These are phyloP conservation scores for Gonapodya prolifera DNA, from an alignment of 192 early-diverging fungal species.

Conservation along the genomic window DNA sequence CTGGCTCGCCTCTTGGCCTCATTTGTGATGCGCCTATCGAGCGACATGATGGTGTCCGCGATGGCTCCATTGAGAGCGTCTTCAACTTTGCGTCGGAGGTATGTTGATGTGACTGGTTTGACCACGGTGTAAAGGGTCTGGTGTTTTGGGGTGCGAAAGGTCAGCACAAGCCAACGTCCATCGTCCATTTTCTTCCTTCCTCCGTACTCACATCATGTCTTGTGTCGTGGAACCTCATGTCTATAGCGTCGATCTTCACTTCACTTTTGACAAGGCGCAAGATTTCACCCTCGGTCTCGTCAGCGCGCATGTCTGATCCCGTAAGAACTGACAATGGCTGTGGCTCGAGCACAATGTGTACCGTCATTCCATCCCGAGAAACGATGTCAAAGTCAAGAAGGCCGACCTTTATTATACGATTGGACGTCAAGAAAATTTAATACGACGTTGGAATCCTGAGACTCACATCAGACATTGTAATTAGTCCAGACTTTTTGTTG, in stretches of 20 bases:
- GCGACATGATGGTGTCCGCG: background rate
- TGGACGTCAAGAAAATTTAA: background rate
- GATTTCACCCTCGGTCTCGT: background rate
- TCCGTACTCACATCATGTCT: background rate
- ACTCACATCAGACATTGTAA: constrained; percentile 29
- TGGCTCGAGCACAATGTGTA: constrained; percentile 1
- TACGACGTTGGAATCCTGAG: constrained; percentile 9
- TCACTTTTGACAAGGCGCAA: background rate
- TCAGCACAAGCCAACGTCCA: background rate
- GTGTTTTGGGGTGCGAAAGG: background rate
- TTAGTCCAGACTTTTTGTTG: constrained; percentile 37
- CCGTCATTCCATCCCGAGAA: background rate
- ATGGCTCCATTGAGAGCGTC: background rate
- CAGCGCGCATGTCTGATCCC: background rate
- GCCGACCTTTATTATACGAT: background rate
- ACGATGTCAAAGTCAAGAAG: background rate
- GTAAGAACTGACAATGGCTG: background rate
- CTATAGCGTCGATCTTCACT: background rate
- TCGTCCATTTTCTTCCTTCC: background rate
- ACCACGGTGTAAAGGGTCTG: background rate
- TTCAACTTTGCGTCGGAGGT: background rate
- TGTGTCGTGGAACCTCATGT: background rate
- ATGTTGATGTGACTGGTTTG: background rate
- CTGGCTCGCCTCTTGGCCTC: background rate
- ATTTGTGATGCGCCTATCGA: background rate